phyloP scores from a whole-genome alignment of 1,139 yeast genomes.

The Debaryomyces udenii region DNA sequence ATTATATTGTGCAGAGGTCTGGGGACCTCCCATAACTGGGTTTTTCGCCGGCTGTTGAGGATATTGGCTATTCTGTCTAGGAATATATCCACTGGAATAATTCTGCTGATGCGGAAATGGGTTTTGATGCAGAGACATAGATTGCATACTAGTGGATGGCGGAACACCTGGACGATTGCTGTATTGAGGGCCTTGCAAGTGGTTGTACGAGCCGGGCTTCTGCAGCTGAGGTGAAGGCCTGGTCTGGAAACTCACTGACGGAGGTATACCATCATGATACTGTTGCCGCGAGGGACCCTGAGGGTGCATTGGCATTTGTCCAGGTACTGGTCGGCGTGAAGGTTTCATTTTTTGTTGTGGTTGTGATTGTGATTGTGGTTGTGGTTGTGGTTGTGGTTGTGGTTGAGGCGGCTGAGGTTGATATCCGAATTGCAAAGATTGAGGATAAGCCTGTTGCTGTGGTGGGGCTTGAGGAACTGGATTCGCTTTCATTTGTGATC shows the following conservation, averaged over 20 bases:
- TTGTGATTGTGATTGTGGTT: conserved; percentile 10
- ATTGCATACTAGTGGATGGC: conserved; percentile 13
- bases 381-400: conserved; percentile 11
- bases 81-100: conserved; percentile 8
- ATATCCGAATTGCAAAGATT: conserved; percentile 16
- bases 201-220: not conserved
- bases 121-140: conserved; percentile 11
- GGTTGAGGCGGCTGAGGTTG: conserved; percentile 15
- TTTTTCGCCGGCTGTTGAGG: conserved; percentile 12
- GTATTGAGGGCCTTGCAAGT: conserved; percentile 2
- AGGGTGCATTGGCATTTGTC: conserved; percentile 5
- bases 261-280: conserved; percentile 8
- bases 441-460: conserved; percentile 21
- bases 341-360: conserved; percentile 13
- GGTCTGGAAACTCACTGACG: conserved; percentile 5
- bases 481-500: conserved; percentile 9
- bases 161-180: conserved; percentile 14
- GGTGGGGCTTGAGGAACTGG: conserved; percentile 16
- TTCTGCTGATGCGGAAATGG: conserved; percentile 10
- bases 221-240: not conserved
- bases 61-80: conserved; percentile 12
- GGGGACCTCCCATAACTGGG: not conserved
- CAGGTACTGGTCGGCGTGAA: conserved; percentile 11
- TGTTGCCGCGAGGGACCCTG: conserved; percentile 3
- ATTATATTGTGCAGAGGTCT: not conserved